phyloP scores from a whole-genome alignment of 139 green algal species.

The Tetraselmis chui region DNA sequence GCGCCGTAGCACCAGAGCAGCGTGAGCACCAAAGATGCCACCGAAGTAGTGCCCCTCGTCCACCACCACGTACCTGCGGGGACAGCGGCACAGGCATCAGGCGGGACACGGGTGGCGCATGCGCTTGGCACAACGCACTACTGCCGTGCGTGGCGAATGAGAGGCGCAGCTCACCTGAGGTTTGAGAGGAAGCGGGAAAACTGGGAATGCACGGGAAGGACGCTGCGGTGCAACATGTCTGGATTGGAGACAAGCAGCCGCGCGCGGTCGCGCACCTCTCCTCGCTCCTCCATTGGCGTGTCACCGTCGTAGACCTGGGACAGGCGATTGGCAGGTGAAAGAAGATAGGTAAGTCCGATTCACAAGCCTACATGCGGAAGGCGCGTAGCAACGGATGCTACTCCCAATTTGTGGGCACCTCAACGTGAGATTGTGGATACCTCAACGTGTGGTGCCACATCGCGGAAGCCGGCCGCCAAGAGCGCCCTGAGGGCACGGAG shows the following conservation, averaged over 20 bases:
- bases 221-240: constrained; percentile 88
- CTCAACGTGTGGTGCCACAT: neutral
- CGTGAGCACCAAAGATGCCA: constrained; percentile 88
- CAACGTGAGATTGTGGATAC: too few relatives aligned
- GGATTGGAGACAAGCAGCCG: constrained; percentile 90
- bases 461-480: neutral
- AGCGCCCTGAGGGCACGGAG: constrained; percentile 49
- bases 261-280: constrained; percentile 35
- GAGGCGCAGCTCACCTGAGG: constrained; percentile 40
- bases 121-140: too few relatives aligned
- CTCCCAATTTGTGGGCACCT: too few relatives aligned
- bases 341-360: too few relatives aligned
- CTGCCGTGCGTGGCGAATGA: too few relatives aligned
- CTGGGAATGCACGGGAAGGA: constrained; percentile 68
- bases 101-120: too few relatives aligned
- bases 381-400: neutral
- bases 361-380: neutral
- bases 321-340: too few relatives aligned
- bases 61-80: constrained; percentile 62
- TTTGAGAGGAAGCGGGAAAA: constrained; percentile 66
- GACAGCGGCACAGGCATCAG: too few relatives aligned
- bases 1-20: constrained; percentile 75
- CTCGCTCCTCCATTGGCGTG: constrained; percentile 46
- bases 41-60: constrained; percentile 79
- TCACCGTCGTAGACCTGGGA: constrained; percentile 87